Base-by-base conservation (phyloP, 2,329 filamentous ascomycete genomes). In the Lasiodiplodia theobromae region DNA sequence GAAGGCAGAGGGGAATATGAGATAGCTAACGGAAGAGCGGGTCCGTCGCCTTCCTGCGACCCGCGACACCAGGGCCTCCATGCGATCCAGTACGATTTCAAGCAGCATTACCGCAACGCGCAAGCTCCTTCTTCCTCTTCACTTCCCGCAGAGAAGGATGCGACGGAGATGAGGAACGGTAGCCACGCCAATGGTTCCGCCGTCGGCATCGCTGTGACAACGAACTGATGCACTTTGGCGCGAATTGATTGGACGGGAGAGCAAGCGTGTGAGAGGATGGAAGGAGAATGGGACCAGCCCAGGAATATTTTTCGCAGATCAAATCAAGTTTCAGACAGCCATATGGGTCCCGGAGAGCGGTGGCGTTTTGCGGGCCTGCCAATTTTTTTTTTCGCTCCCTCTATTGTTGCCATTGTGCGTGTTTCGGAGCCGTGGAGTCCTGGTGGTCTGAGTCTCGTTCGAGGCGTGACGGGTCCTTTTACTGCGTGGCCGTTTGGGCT, bases 71-170 rank as follows among this genome's bases (percentile, higher is more conserved):
- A 77, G 37, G 68, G 71, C 25, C 69, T 77, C 37, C 73, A 76
- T 67, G 71, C 73, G 28, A 70, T 78, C 11, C 65, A 76, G 62
- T 76, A 78, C 69, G 77, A 78, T 31, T 78, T 78, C 49, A 77
- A 76, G 34, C 75, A 78, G 66, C 77, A 78, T 44, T 78, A 77
- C 51, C 47, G 47, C 21, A 44, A 51, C n/a, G 58, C 58, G 23
- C 40, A 16, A 31, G 4, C 38, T 23, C 23, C 23, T 25, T 25
- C 25, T 5, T 7, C 25, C 5, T 25, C 54, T 21, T n/a, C n/a
- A 34, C 4, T 4, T 34, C 21, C 28, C 14, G 52, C 28, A 54
- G 52, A n/a, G 12, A 4, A 16, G 12, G 16, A 54, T 25, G 23
- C 14, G 23, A n/a, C 18, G 7, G 16, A 37, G n/a, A 16, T 4